Conservation (phyloP, 495 filamentous ascomycete genomes). For the Neurospora sp. region DNA sequence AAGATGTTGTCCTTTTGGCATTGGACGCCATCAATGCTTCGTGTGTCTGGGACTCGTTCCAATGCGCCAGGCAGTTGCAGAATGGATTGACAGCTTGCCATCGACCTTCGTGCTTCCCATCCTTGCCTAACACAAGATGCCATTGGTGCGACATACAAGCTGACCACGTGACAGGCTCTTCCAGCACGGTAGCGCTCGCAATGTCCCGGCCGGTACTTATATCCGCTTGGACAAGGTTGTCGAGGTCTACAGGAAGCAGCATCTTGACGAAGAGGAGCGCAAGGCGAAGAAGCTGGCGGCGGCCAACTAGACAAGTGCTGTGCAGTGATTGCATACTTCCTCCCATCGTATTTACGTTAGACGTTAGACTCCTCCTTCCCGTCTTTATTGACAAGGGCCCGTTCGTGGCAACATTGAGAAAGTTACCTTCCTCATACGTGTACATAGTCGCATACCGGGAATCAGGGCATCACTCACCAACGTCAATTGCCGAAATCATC, state of each 20-base stretch:
- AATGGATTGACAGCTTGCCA: neutral
- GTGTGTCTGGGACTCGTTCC: neutral
- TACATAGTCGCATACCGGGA: slow-evolving; percentile 15
- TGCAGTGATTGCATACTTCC: neutral
- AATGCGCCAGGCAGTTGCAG: neutral
- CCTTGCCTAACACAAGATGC: neutral
- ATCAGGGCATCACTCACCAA: neutral
- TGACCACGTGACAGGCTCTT: slow-evolving; percentile 31
- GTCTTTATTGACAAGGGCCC: neutral
- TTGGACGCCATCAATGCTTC: neutral
- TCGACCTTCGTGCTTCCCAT: neutral
- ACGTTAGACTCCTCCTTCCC: neutral
- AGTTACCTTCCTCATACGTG: slow-evolving; percentile 10
- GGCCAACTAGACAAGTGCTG: slow-evolving; percentile 10
- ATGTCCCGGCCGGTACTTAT: slow-evolving; percentile 36
- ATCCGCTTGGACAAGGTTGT: slow-evolving; percentile 35
- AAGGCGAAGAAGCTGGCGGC: slow-evolving; percentile 32
- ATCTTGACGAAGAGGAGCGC: slow-evolving; percentile 35
- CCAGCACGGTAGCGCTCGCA: slow-evolving; percentile 29
- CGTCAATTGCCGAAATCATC: neutral
- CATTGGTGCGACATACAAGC: slow-evolving; percentile 9
- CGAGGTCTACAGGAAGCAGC: slow-evolving; percentile 36
- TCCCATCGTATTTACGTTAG: neutral
- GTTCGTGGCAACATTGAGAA: neutral
- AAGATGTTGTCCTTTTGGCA: neutral